Base-by-base conservation (phyloP, 192 early-diverging fungal genomes). In the Mortierella hygrophila region DNA sequence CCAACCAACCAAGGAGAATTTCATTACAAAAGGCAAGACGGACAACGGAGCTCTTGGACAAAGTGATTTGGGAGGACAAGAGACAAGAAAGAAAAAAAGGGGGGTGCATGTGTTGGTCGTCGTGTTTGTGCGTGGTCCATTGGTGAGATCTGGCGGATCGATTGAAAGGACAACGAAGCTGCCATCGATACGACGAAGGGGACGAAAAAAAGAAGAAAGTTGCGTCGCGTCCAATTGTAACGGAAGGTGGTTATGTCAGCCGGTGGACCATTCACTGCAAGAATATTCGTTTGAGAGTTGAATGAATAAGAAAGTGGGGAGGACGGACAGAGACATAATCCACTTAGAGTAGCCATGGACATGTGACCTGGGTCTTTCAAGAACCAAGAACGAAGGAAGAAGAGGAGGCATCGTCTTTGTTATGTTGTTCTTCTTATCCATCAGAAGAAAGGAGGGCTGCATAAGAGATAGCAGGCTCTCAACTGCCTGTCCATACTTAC, bases 1-100 rank as follows among this genome's bases (percentile, higher is more conserved):
- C 11, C 29, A 65, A 65, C 60, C 60, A 65, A 65, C 60, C 60
- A 65, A 65, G 60, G 60, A 65, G 60, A 65, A 65, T 65, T 32
- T 32, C 49, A 20, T 21, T 52, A 15, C 35, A 5, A 52, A 52
- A 20, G 18, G 3, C 44, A 21, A 52, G 16, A 20, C 5, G 18
- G 18, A 52, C 6, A 52, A 52, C 18, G 16, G 49, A 52, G 49
- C 20, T 20, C 49, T 16, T 52, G 3, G 16, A 52, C 16, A 52
- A 20, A 52, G 5, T 52, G 18, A 21, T 52, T 52, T 52, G 26
- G 3, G 11, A 15, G n/a, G 26, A 65, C 10, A 29, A 65, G 11
- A 23, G 60, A 65, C 11, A 65, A 11, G 57, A 10, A 60, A 65
- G 29, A 55, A 55, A 21, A 21, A 21, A 21, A 29, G 32, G n/a